Conservation (phyloP, 768 basidiomycete genomes). For the Tephrocybe sp. region DNA sequence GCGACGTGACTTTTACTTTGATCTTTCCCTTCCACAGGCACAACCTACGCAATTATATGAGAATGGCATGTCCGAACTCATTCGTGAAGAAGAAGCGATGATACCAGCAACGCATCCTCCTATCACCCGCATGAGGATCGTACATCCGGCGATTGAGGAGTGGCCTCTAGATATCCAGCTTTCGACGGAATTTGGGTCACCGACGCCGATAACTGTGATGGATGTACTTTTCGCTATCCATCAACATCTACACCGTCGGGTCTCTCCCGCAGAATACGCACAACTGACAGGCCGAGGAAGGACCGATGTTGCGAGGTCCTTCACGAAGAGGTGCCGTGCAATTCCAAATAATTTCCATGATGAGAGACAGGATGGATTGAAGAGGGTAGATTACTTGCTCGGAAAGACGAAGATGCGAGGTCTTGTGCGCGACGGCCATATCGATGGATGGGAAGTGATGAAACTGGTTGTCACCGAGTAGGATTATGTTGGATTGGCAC, state of each 20-base stretch:
- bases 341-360: not conserved
- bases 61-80: not conserved
- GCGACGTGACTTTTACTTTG: constrained; percentile 2
- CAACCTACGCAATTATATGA: not conserved
- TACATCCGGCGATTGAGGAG: not conserved
- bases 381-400: constrained; percentile 5
- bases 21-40: constrained; percentile 3
- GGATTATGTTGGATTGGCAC: no score
- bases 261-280: not conserved
- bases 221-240: not conserved
- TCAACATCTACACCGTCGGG: not conserved
- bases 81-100: not conserved
- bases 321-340: not conserved
- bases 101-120: not conserved
- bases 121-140: not conserved
- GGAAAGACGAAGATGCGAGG: constrained; percentile 3
- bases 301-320: not conserved
- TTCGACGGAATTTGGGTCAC: not conserved
- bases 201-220: not conserved
- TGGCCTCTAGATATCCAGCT: constrained; percentile 1
- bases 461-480: not conserved
- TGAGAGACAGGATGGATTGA: not conserved
- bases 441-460: not conserved
- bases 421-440: not conserved
- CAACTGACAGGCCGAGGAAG: not conserved